These are phyloP conservation scores for Uromyces viciae-fabae DNA, from an alignment of 1,284 basidiomycete genomes.

Conservation along the genomic window DNA sequence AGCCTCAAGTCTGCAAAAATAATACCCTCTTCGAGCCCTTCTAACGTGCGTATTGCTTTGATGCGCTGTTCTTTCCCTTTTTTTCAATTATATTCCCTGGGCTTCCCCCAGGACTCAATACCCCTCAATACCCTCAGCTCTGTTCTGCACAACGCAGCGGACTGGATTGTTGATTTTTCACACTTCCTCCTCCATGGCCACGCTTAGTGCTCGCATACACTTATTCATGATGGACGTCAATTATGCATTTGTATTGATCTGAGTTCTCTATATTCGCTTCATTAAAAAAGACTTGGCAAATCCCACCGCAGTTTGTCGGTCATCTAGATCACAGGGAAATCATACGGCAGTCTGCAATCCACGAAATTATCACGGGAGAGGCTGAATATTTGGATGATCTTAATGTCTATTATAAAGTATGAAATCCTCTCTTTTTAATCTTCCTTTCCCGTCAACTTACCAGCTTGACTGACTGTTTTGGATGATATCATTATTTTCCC, in stretches of 20 bases:
- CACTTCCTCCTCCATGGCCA: not conserved
- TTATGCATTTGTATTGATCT: not conserved
- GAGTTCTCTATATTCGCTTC: not conserved
- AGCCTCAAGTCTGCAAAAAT: not conserved
- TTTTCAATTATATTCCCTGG: not conserved
- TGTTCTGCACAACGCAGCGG: not conserved
- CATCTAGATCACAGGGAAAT: slow-evolving; percentile 72
- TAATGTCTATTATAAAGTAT: slow-evolving; percentile 65
- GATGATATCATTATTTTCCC: not conserved
- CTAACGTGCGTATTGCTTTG: not conserved
- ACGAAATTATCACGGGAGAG: slow-evolving; percentile 84
- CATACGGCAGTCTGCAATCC: slow-evolving; percentile 81
- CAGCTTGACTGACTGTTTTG: not conserved
- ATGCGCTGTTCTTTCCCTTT: not conserved
- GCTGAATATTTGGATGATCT: slow-evolving; percentile 86
- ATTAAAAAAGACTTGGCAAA: slow-evolving; percentile 15
- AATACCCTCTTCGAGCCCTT: not conserved
- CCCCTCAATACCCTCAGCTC: not conserved
- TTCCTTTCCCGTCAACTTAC: not conserved
- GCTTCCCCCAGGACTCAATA: too few relatives aligned
- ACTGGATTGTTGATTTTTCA: not conserved
- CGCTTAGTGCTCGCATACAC: not conserved
- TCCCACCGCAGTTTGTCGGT: slow-evolving; percentile 63
- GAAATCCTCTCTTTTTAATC: not conserved
- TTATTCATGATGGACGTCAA: not conserved